These are phyloP conservation scores for Suillus americanus DNA, from an alignment of 768 basidiomycete genomes.

Conservation along the genomic window DNA sequence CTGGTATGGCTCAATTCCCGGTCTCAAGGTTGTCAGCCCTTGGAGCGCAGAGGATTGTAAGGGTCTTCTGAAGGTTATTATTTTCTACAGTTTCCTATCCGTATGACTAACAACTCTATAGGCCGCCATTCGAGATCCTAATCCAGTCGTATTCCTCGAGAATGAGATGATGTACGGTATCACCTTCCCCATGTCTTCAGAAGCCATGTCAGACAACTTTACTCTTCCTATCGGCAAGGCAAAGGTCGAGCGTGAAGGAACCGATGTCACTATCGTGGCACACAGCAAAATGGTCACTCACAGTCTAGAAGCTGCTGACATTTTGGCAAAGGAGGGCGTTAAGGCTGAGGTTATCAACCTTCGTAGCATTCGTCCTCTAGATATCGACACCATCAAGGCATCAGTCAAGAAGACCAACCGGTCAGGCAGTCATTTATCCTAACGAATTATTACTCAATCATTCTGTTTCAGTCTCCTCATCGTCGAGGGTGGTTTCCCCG, in stretches of 20 bases:
- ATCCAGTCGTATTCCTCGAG: constrained; percentile 97
- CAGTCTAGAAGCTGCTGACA: constrained; percentile 91
- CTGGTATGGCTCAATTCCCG: constrained; percentile 92
- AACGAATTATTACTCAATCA: constrained; percentile 5
- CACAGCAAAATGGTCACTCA: constrained; percentile 99
- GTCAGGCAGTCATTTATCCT: constrained; percentile 38
- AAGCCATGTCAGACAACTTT: constrained; percentile 95
- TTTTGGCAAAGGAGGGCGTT: constrained; percentile 93
- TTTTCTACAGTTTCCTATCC: not conserved
- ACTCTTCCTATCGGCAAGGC: constrained; percentile 95
- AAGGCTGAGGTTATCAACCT: constrained; percentile 98
- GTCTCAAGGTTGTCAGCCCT: constrained; percentile 96
- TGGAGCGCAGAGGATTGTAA: constrained; percentile 99
- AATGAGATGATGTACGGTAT: constrained; percentile 99
- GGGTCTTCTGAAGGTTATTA: constrained; percentile 86
- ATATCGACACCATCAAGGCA: constrained; percentile 95
- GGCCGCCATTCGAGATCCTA: constrained; percentile 97
- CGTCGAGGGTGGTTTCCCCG: constrained; percentile 98
- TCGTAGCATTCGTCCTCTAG: constrained; percentile 91
- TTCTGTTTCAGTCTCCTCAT: constrained; percentile 66
- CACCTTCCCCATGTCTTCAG: constrained; percentile 92
- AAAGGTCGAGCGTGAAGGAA: constrained; percentile 92
- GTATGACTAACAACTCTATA: constrained; percentile 28
- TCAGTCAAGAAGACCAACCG: constrained; percentile 99
- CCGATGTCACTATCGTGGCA: constrained; percentile 93